These are phyloP conservation scores for Acacia crassicarpa DNA, from an alignment of 306 rosid species.

Conservation along the genomic window DNA sequence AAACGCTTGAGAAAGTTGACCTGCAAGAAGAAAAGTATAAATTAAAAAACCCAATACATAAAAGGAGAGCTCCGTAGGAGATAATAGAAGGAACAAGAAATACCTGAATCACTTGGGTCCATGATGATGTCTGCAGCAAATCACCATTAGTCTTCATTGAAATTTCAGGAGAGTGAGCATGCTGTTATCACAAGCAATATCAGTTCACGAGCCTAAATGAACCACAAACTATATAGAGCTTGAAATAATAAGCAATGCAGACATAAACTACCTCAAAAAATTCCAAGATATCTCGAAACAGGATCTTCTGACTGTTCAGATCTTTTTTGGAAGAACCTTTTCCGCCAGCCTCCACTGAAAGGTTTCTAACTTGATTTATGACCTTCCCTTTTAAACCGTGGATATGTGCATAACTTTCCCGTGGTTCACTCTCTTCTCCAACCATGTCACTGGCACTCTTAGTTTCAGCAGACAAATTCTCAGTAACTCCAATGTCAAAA, in stretches of 20 bases:
- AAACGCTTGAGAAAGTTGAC: constrained; percentile 81
- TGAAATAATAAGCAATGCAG: background rate
- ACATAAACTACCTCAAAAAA: constrained; percentile 69
- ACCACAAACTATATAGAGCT: background rate
- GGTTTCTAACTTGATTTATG: constrained; percentile 72
- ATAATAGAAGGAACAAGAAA: constrained; percentile 1
- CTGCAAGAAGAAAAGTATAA: constrained; percentile 41
- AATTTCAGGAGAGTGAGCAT: constrained; percentile 73
- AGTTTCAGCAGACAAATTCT: constrained; percentile 54
- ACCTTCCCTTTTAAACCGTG: constrained; percentile 85
- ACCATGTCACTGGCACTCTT: constrained; percentile 39
- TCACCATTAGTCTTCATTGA: constrained; percentile 79
- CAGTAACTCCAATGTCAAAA: constrained; percentile 75
- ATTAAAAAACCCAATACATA: background rate
- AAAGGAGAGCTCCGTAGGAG: background rate
- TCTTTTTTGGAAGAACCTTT: constrained; percentile 86
- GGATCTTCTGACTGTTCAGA: constrained; percentile 81
- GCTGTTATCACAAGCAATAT: constrained; percentile 45
- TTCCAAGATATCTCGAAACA: constrained; percentile 75
- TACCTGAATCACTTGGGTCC: constrained; percentile 88
- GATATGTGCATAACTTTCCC: constrained; percentile 53
- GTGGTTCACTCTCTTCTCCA: constrained; percentile 56
- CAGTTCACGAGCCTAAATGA: constrained; percentile 14
- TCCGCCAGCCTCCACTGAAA: constrained; percentile 89
- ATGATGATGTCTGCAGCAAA: constrained; percentile 70